Percentiles rank a stretch among this genome's conserved stretches.
These are phyloP conservation scores for Dactylonectria macrodidyma DNA, from an alignment of 2,329 filamentous ascomycete genomes.

Conservation along the genomic window DNA sequence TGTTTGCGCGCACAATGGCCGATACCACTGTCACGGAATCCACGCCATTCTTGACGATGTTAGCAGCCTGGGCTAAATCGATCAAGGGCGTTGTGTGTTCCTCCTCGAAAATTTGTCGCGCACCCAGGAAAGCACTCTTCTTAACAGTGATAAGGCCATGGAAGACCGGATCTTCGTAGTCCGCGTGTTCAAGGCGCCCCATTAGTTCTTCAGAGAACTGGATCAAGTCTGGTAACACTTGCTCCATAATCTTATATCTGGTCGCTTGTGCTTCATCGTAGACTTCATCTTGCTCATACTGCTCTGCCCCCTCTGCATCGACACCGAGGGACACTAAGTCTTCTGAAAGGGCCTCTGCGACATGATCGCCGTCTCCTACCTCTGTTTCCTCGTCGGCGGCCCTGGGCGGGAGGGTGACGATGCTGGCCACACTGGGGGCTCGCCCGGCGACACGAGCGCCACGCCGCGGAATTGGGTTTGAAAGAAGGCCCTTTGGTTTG, in stretches of 20 bases:
- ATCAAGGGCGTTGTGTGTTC: constrained; percentile 46
- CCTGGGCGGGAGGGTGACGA: constrained; percentile 38
- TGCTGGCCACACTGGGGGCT: constrained; percentile 26
- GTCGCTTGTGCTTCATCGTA: constrained; percentile 33
- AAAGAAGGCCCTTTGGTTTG: constrained; percentile 26
- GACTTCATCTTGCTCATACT: constrained; percentile 20
- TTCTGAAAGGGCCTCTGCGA: constrained; percentile 13
- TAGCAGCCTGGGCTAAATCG: constrained; percentile 40
- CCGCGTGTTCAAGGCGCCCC: constrained; percentile 40
- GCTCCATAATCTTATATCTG: constrained; percentile 41
- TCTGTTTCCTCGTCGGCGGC: constrained; percentile 45
- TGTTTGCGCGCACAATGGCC: constrained; percentile 53
- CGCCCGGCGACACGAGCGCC: constrained; percentile 38
- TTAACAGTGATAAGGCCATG: constrained; percentile 45
- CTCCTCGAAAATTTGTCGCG: constrained; percentile 46
- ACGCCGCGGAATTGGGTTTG: constrained; percentile 39
- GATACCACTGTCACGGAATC: constrained; percentile 16
- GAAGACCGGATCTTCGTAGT: constrained; percentile 40
- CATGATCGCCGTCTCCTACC: constrained; percentile 31
- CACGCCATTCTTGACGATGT: constrained; percentile 8
- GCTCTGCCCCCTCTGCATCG: constrained; percentile 13
- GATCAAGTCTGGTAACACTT: constrained; percentile 47
- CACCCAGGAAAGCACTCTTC: constrained; percentile 44
- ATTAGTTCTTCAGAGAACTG: constrained; percentile 48
- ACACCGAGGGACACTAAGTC: background rate